Percentiles rank a stretch among this genome's conserved stretches.
Evolutionary conservation across 768 basidiomycete genomes (phyloP).

Genomic region (Podaxis sp.): DNA sequence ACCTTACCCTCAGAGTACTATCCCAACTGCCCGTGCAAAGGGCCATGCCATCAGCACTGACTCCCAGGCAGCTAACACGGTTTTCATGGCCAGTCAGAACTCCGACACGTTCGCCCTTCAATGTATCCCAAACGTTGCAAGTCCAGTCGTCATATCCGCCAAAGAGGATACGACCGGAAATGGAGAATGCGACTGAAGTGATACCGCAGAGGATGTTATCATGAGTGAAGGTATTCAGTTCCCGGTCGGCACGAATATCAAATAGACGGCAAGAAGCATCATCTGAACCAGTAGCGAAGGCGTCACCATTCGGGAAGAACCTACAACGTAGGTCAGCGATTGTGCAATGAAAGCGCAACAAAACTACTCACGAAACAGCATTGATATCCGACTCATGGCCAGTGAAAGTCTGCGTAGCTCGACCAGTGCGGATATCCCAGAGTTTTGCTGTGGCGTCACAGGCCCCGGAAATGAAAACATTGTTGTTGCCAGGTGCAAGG

Average conservation of each 20-base stretch:
- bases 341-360: conserved; percentile 11
- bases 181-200: conserved; percentile 98
- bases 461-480: conserved; percentile 96
- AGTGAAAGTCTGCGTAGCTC: conserved; percentile 97
- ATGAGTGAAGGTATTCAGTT: conserved; percentile 95
- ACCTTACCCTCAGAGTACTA: conserved; percentile 86
- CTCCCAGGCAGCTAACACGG: conserved; percentile 94
- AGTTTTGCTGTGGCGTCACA: conserved; percentile 98
- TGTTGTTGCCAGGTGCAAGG: conserved; percentile 83
- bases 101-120: conserved; percentile 97
- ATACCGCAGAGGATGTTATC: conserved; percentile 99
- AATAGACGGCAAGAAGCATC: conserved; percentile 98
- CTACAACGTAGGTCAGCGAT: conserved; percentile 40
- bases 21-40: conserved; percentile 99
- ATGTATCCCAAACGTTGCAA: conserved; percentile 99
- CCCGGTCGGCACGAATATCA: conserved; percentile 96
- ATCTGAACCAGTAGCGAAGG: conserved; percentile 98
- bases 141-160: conserved; percentile 99
- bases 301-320: conserved; percentile 99
- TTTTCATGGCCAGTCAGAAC: conserved; percentile 98
- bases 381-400: conserved; percentile 99
- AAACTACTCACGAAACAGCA: conserved; percentile 83
- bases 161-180: conserved; percentile 95
- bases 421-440: conserved; percentile 98
- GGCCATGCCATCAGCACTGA: conserved; percentile 96